These are phyloP conservation scores for Mucor racemosus DNA, from an alignment of 371 early-diverging fungal species.

Conservation along the genomic window DNA sequence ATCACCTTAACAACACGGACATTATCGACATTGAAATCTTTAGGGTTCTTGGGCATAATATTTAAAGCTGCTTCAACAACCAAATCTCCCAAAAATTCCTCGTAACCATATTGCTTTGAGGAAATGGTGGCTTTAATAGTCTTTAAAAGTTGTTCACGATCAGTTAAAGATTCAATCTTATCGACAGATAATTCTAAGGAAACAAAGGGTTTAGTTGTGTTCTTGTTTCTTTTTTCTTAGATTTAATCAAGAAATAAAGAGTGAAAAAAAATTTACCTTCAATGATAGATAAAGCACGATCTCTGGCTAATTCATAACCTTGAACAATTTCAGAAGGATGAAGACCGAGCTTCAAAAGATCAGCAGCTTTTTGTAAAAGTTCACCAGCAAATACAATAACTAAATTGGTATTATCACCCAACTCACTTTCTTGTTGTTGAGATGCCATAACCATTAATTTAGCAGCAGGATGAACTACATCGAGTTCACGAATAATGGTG, in stretches of 20 bases:
- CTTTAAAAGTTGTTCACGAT: conserved; percentile 68
- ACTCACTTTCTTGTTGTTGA: conserved; percentile 98
- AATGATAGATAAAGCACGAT: conserved; percentile 83
- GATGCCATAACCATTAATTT: conserved; percentile 95
- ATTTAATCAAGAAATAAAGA: no score
- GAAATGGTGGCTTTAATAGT: conserved; percentile 81
- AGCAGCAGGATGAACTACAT: conserved; percentile 99
- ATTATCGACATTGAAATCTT: conserved; percentile 93
- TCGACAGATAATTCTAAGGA: conserved; percentile 71
- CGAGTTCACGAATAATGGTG: conserved; percentile 97
- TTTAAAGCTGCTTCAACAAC: conserved; percentile 87
- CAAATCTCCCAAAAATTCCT: conserved; percentile 81
- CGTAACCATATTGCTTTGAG: conserved; percentile 95
- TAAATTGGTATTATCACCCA: conserved; percentile 96
- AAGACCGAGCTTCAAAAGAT: conserved; percentile 92
- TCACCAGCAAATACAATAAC: conserved; percentile 95
- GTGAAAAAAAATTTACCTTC: conserved; percentile 64
- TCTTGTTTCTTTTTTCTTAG: no score
- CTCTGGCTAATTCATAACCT: conserved; percentile 90
- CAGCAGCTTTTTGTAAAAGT: conserved; percentile 92
- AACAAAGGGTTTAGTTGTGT: no score
- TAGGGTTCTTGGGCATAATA: conserved; percentile 89
- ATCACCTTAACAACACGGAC: conserved; percentile 97
- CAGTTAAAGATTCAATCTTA: conserved; percentile 60
- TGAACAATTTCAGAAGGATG: conserved; percentile 94